Evolutionary conservation across 805 yeast species (phyloP).

Genomic region (Starmerella powellii): DNA sequence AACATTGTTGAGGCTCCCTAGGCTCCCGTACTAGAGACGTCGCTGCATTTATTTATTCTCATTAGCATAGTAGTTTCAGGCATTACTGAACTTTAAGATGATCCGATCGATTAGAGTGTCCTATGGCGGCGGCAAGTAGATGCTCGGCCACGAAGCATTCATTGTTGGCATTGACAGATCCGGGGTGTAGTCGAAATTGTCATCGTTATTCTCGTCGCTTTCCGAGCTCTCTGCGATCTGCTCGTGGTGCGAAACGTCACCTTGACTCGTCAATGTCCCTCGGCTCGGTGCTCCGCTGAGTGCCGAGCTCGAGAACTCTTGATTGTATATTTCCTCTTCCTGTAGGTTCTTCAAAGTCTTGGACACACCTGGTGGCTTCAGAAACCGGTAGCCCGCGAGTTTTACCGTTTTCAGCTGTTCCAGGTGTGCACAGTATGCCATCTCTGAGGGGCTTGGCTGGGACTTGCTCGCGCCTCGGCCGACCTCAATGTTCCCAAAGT

Average conservation of each 20-base stretch:
- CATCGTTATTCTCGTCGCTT: slow-evolving; percentile 2
- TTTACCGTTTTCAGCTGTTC: slow-evolving; percentile 5
- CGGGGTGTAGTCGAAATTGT: slow-evolving; percentile 3
- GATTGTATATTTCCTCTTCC: slow-evolving; percentile 6
- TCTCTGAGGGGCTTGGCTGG: not conserved
- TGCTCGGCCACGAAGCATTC: slow-evolving; percentile 15
- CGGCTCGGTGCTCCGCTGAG: not conserved
- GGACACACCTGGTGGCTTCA: slow-evolving; percentile 49
- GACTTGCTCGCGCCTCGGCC: slow-evolving; percentile 1
- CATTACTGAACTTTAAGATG: too few species aligned
- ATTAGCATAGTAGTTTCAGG: not conserved
- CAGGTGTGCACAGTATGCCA: not conserved
- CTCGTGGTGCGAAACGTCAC: not conserved
- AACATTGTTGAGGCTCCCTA: slow-evolving; percentile 26
- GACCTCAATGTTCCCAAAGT: not conserved
- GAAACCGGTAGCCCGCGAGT: slow-evolving; percentile 15
- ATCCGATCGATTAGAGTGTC: too few species aligned
- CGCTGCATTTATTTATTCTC: not conserved
- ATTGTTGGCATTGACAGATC: slow-evolving; percentile 13
- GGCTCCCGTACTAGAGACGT: not conserved
- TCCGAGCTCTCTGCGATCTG: not conserved
- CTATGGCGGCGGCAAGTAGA: slow-evolving; percentile 8
- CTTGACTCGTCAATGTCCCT: not conserved
- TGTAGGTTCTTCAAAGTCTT: slow-evolving; percentile 37
- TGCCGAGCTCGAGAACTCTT: not conserved